Base-by-base conservation (phyloP, 257 asterid species). In the Dorcoceras hygrometricum region DNA sequence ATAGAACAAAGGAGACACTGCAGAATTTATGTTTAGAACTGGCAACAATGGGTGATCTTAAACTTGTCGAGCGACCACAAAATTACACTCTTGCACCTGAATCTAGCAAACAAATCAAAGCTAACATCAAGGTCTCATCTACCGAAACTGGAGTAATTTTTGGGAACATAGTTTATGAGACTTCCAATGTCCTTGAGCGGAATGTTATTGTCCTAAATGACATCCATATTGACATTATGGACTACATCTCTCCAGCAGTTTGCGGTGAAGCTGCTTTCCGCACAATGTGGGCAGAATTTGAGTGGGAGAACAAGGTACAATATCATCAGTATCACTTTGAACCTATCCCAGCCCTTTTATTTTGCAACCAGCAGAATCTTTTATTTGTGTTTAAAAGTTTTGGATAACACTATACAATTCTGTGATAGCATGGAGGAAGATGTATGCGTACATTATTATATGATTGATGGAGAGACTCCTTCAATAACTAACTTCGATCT, bases 231-330 rank as follows among this genome's bases (percentile, higher is more conserved):
- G 98, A 91, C 81, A 91, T 91, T 78, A 91, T 91, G 98, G 98
- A 91, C 80, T 91, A 91, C 68, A 91, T 91, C 80, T 91, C 98
- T 69, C 98, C 98, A 18, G 98, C 98, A 56, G 89, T 76, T 55
- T 91, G 98, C 65, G 85, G 89, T 43, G 98, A 89, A 80, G 80
- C 95, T 81, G 95, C 94, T 32, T 91, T 91, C 79, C 85, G 96
- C 71, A 78, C 96, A 67, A 91, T 91, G 98, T 91, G 98, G 98
- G 95, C 96, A 70, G 98, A 91, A 79, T 91, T 91, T 81, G 98
- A 91, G 79, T 91, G 98, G 98, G 98, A 91, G 76, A 91, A 91
- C 79, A 91, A 91, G 98, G 98, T 91, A 85, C n/a, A 32, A 36
- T 59, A 29, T 48, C 68, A 16, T 48, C 26, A 6, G 36, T 28